phyloP scores from a whole-genome alignment of 1,284 basidiomycete genomes.

The Tylopilus orsonianus region DNA sequence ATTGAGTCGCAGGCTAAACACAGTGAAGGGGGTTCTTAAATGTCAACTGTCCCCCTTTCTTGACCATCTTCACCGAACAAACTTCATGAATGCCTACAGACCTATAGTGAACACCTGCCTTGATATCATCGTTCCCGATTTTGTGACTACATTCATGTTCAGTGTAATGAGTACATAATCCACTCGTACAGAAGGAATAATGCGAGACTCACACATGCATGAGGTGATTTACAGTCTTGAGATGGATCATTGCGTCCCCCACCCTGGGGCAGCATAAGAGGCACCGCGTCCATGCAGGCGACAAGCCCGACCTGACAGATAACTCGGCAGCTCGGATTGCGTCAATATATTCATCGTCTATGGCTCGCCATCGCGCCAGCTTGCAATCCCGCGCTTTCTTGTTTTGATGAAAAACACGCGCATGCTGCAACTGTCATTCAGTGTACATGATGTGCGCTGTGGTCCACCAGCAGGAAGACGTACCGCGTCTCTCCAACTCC shows the following conservation, averaged over 20 bases:
- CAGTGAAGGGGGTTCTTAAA: no score
- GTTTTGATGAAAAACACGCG: rapidly evolving
- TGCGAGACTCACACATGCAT: background rate
- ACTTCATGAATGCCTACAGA: background rate
- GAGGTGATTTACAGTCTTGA: background rate
- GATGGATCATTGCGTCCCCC: background rate
- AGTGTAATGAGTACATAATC: background rate
- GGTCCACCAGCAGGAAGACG: background rate
- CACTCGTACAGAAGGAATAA: no score
- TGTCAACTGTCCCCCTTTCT: background rate
- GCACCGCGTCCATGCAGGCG: background rate
- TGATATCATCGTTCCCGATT: background rate
- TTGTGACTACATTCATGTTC: background rate
- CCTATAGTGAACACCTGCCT: slow-evolving; percentile 1
- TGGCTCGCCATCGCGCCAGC: background rate
- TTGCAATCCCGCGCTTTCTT: rapidly evolving
- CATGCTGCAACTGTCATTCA: slow-evolving; percentile 1
- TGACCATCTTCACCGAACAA: background rate
- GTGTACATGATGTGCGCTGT: no score
- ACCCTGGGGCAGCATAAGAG: slow-evolving; percentile 3
- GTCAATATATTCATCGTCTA: no score
- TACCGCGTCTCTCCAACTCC: slow-evolving; percentile 10
- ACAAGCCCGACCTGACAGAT: background rate
- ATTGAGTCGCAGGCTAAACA: no score
- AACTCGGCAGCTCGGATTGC: slow-evolving; percentile 1